Conservation (phyloP, 2,329 filamentous ascomycete genomes). For the Cordyceps cicadae region DNA sequence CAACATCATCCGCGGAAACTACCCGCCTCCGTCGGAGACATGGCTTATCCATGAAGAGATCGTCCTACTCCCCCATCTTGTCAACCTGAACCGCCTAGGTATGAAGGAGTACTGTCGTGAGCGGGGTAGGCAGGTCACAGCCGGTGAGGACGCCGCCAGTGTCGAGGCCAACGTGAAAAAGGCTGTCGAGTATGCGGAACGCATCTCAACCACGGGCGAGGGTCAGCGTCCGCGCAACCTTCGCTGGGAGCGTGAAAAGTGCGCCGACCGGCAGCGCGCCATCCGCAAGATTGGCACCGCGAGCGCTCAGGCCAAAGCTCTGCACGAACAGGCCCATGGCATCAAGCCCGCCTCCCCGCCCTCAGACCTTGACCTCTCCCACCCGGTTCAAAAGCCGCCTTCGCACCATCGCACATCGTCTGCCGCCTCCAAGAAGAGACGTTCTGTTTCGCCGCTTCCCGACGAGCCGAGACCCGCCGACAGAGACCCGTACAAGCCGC, state of each 20-base stretch:
- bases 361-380: neutral
- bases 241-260: slow-evolving; percentile 11
- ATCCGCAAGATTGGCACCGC: slow-evolving; percentile 7
- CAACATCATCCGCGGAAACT: neutral
- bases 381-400: neutral
- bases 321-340: slow-evolving; percentile 5
- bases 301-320: slow-evolving; percentile 4
- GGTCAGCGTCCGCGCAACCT: slow-evolving; percentile 8
- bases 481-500: slow-evolving; percentile 1
- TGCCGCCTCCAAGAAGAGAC: neutral
- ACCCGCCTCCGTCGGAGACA: slow-evolving; percentile 2
- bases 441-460: slow-evolving; percentile 3
- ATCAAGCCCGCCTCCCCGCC: slow-evolving; percentile 1
- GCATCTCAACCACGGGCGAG: neutral
- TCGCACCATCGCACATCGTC: slow-evolving; percentile 6
- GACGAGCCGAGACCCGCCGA: neutral
- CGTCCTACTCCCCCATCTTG: slow-evolving; percentile 2
- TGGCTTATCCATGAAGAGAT: slow-evolving; percentile 9
- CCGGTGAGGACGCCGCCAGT: slow-evolving; percentile 1
- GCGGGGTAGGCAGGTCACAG: slow-evolving; percentile 1
- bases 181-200: slow-evolving; percentile 8
- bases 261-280: slow-evolving; percentile 8
- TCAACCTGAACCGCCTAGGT: slow-evolving; percentile 9
- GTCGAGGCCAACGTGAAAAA: slow-evolving; percentile 7
- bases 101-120: slow-evolving; percentile 12